Evolutionary conservation across 2,329 filamentous ascomycete species (phyloP), one percentile per base, ranked within the genome.

Genomic region (Diaporthe nobilis): DNA sequence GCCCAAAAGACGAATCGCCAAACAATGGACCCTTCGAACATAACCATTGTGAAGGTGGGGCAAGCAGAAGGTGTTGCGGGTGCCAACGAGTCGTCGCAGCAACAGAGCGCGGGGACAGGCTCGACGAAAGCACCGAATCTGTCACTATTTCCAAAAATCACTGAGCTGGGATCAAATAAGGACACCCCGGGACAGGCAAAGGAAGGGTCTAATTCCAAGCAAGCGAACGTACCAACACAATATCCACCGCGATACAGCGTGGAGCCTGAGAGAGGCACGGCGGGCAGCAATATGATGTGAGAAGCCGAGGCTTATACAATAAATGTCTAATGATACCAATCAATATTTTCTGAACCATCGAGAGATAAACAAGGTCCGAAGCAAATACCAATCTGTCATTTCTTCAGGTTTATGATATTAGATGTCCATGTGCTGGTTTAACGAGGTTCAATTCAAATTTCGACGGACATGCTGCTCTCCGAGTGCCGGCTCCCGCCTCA

Each of bases 61-160:
- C 65, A 68, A 68, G 65, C 65, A 3, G 47, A 53, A 17, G 47
- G 47, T 20, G 65, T 22, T 42, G 31, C 13, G 22, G 47, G 31
- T 68, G 49, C 13, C 12, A 39, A 55, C 39, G 47, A 34, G 17
- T 20, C 42, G 28, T 34, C 28, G 15, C 61, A 65, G 10, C 61
- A 65, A 49, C 61, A 53, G 28, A 20, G 47, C 15, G 28, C 8
- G 0, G 47, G 22, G 12, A 10, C 22, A 53, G 63, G 63, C 4
- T 39, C 63, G 12, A 17, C 47, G 4, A 68, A 55, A 28, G 22
- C 31, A 28, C 65, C 65, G 39, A 68, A 53, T 20, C 65, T 68
- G 31, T 68, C 65, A n/a, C 34, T 68, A 39, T 68, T 68, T n/a
- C 65, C 65, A 28, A 68, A 39, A 22, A 42, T 68, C 7, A 28